Percentiles rank a stretch among this genome's conserved stretches.
Evolutionary conservation across 1,139 yeast genomes (phyloP).

Genomic region (Casaregolazyma suthepensis): DNA sequence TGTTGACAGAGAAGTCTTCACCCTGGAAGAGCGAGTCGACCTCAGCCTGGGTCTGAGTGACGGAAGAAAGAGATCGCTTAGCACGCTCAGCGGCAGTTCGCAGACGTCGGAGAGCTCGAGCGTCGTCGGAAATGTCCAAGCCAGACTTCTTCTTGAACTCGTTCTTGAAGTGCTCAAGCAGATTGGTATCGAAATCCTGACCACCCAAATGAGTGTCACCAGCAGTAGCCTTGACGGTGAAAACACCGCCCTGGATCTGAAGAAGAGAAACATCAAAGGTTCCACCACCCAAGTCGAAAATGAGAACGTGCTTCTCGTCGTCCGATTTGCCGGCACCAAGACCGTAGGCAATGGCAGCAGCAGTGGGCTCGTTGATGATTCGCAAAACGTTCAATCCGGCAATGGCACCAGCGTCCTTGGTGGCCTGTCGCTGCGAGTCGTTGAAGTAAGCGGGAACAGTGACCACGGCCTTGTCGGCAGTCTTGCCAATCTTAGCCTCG

Average conservation of each 20-base stretch:
- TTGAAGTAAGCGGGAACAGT: conserved; percentile 98
- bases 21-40: conserved; percentile 78
- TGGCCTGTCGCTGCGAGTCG: conserved; percentile 98
- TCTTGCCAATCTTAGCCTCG: conserved; percentile 80
- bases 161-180: conserved; percentile 69
- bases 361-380: conserved; percentile 98
- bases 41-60: conserved; percentile 81
- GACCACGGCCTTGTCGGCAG: conserved; percentile 85
- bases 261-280: conserved; percentile 93
- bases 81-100: conserved; percentile 93
- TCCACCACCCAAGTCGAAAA: conserved; percentile 98
- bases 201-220: conserved; percentile 99
- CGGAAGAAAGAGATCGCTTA: conserved; percentile 82
- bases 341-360: conserved; percentile 98
- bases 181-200: conserved; percentile 84
- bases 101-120: conserved; percentile 80
- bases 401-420: conserved; percentile 97
- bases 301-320: conserved; percentile 79
- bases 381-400: conserved; percentile 94
- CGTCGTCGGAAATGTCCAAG: conserved; percentile 66
- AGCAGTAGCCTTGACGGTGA: conserved; percentile 95
- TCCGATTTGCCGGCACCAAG: conserved; percentile 85
- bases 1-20: conserved; percentile 72
- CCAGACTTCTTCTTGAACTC: conserved; percentile 84
- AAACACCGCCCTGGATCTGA: conserved; percentile 91